Evolutionary conservation across 75 land plant genomes (phyloP).

Genomic region (Pseudotsuga menziesii): DNA sequence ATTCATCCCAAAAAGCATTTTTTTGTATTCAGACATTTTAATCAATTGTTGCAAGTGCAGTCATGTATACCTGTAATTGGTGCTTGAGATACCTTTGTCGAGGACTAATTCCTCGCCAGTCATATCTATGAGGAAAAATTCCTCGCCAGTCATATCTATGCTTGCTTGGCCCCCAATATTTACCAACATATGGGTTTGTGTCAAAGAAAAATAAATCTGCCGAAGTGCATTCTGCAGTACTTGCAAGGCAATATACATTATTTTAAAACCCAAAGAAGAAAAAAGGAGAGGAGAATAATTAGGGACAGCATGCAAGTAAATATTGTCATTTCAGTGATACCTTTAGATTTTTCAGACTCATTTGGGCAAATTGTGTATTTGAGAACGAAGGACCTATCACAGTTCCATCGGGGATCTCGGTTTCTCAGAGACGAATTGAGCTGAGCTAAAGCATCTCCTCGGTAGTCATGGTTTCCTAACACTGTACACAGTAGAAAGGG

Average conservation of each 20-base stretch:
- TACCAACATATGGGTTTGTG: conserved; percentile 31
- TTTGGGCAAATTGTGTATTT: neutral
- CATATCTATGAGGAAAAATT: conserved; percentile 52
- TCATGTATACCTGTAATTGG: conserved; percentile 42
- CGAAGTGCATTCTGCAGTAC: conserved; percentile 7
- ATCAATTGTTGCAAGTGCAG: too few species aligned
- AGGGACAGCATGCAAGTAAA: neutral
- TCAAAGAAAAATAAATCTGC: conserved; percentile 44
- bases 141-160: conserved; percentile 78
- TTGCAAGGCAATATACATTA: neutral
- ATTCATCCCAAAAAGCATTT: too few species aligned
- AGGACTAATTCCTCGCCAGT: conserved; percentile 77
- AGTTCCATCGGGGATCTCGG: conserved; percentile 32
- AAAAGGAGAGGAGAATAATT: neutral
- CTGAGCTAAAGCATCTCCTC: conserved; percentile 37
- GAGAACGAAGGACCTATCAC: conserved; percentile 25
- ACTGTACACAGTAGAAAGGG: conserved; percentile 16
- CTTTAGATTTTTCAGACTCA: neutral
- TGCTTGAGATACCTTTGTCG: conserved; percentile 43
- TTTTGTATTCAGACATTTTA: too few species aligned
- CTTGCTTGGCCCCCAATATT: conserved; percentile 19
- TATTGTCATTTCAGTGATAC: neutral
- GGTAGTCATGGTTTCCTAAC: conserved; percentile 44
- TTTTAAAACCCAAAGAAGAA: neutral
- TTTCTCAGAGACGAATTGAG: conserved; percentile 14